Conservation (phyloP, 495 filamentous ascomycete genomes). For the Lasiosphaeriaceae sp. region DNA sequence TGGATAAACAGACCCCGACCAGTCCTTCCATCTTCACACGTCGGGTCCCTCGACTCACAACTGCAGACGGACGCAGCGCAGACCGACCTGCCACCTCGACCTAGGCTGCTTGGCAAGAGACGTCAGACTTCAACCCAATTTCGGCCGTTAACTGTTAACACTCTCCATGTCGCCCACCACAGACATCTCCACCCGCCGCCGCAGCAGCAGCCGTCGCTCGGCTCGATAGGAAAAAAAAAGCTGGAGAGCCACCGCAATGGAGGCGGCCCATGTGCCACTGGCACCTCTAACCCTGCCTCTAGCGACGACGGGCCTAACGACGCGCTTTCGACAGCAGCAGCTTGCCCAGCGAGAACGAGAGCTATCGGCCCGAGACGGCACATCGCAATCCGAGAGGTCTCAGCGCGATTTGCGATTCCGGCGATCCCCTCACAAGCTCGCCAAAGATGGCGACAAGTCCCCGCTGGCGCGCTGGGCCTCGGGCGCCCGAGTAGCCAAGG, state of each 20-base stretch:
- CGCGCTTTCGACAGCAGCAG: slow-evolving; percentile 21
- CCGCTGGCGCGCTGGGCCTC: slow-evolving; percentile 3
- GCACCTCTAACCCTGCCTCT: slow-evolving; percentile 8
- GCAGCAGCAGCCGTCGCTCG: slow-evolving; percentile 22
- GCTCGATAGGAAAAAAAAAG: slow-evolving; percentile 9
- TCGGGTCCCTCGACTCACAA: no score
- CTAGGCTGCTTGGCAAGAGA: background rate
- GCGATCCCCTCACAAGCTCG: slow-evolving; percentile 12
- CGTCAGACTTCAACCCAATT: background rate
- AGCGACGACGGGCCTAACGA: slow-evolving; percentile 15
- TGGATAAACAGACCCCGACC: background rate
- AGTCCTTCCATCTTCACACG: background rate
- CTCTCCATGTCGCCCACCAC: slow-evolving; percentile 24
- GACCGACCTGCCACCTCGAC: background rate
- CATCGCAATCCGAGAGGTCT: slow-evolving; percentile 6
- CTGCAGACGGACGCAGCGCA: background rate
- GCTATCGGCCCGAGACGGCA: slow-evolving; percentile 5
- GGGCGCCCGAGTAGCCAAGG: slow-evolving; percentile 18
- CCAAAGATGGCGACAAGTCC: slow-evolving; percentile 18
- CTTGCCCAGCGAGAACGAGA: slow-evolving; percentile 17
- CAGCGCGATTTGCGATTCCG: slow-evolving; percentile 14
- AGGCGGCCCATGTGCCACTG: slow-evolving; percentile 17
- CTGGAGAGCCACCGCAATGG: slow-evolving; percentile 21
- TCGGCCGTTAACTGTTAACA: slow-evolving; percentile 12
- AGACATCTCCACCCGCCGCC: slow-evolving; percentile 18